Evolutionary conservation across 352 stramenopile genomes (phyloP).

Genomic region (Peronospora belbahrii): DNA sequence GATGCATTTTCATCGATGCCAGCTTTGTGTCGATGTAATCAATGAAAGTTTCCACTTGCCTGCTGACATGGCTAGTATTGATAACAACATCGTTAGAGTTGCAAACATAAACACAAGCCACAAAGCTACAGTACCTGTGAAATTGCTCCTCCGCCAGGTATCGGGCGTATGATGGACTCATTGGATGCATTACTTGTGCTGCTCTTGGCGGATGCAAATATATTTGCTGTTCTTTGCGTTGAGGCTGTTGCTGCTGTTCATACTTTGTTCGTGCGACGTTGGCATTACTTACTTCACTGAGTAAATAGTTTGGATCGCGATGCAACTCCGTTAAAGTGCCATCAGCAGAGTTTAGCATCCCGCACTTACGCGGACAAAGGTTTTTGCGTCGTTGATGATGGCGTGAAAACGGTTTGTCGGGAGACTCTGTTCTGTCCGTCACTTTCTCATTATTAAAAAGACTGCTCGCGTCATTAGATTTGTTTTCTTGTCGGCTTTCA

Average conservation of each 20-base stretch:
- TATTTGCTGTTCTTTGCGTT: conserved; percentile 9
- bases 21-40: conserved; percentile 40
- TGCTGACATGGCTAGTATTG: conserved; percentile 35
- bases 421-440: not conserved
- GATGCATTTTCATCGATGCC: conserved; percentile 26
- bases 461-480: conserved; percentile 13
- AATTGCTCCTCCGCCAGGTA: conserved; percentile 26
- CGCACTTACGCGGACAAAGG: conserved; percentile 9
- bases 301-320: conserved; percentile 22
- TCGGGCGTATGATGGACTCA: conserved; percentile 16
- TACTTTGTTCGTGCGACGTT: conserved; percentile 1
- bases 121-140: conserved; percentile 21
- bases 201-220: conserved; percentile 5
- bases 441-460: conserved; percentile 4
- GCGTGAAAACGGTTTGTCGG: not conserved
- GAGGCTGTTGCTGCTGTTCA: conserved; percentile 13
- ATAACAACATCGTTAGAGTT: conserved; percentile 7
- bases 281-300: conserved; percentile 6
- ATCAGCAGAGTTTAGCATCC: conserved; percentile 2
- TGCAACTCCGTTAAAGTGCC: conserved; percentile 8
- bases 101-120: not conserved
- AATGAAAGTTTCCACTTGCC: conserved; percentile 48
- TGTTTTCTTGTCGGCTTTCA: not conserved
- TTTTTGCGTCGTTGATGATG: conserved; percentile 16
- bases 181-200: conserved; percentile 10